A percentile compares a stretch with the other conserved stretches of the same genome.
Evolutionary conservation across 305 asterid genomes (phyloP).

Genomic region (Fraxinus sp.): DNA sequence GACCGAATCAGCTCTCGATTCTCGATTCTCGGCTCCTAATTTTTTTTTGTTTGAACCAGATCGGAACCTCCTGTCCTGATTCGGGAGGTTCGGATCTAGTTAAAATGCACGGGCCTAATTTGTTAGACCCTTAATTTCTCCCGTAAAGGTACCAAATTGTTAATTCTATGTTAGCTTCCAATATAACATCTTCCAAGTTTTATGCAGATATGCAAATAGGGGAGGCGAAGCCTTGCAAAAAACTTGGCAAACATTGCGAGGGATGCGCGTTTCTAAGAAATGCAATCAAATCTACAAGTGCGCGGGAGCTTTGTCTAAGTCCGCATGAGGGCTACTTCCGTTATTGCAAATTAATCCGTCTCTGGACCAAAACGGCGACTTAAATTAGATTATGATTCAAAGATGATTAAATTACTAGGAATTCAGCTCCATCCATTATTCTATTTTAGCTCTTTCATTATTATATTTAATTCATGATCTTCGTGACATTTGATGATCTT

Average conservation of each 20-base stretch:
- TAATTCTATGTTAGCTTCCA: background rate
- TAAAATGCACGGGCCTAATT: too few species aligned
- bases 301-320: background rate
- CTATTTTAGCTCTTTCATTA: too few species aligned
- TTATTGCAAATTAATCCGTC: background rate
- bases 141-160: background rate
- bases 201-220: background rate
- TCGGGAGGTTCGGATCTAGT: too few species aligned
- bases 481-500: background rate
- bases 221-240: background rate
- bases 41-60: too few species aligned
- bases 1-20: too few species aligned
- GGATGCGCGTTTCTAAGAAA: background rate
- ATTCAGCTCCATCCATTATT: background rate
- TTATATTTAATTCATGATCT: too few species aligned
- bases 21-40: too few species aligned
- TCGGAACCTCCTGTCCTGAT: too few species aligned
- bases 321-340: background rate
- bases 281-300: background rate
- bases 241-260: background rate
- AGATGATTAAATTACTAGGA: background rate
- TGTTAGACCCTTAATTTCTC: background rate
- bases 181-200: background rate
- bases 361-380: background rate
- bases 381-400: too few species aligned